These are phyloP conservation scores for Candida sojae DNA, from an alignment of 1,139 yeast genomes.

Conservation along the genomic window DNA sequence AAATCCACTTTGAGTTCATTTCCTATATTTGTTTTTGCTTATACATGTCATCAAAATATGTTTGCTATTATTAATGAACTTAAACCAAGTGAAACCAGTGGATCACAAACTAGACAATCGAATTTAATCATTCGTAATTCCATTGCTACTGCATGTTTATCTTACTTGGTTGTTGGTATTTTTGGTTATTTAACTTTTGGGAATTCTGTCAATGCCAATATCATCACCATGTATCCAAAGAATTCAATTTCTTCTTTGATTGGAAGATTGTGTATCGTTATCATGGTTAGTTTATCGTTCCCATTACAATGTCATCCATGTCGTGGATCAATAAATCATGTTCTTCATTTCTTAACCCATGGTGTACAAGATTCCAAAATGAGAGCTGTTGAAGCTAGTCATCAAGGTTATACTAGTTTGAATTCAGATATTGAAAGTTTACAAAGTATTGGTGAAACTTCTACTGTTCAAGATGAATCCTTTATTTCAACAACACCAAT, in stretches of 20 bases:
- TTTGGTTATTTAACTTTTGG: constrained; percentile 91
- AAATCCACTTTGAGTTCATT: constrained; percentile 51
- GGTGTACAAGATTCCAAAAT: constrained; percentile 24
- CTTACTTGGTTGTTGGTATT: constrained; percentile 73
- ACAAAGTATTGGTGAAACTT: constrained; percentile 13
- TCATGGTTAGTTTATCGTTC: constrained; percentile 67
- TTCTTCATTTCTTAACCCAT: constrained; percentile 50
- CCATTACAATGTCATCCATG: constrained; percentile 83
- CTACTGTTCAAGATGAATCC: constrained; percentile 29
- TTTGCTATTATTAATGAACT: constrained; percentile 84
- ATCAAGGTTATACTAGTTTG: constrained; percentile 19
- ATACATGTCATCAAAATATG: constrained; percentile 93
- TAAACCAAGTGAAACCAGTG: constrained; percentile 28
- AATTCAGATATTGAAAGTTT: constrained; percentile 24
- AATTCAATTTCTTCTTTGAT: constrained; percentile 57
- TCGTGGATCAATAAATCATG: constrained; percentile 70
- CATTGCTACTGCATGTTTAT: constrained; percentile 59
- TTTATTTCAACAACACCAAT: constrained; percentile 49
- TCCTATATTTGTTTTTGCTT: constrained; percentile 93
- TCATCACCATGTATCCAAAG: constrained; percentile 69
- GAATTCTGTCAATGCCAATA: constrained; percentile 63
- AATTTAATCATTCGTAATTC: constrained; percentile 57
- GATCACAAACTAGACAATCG: constrained; percentile 54
- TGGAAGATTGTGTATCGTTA: constrained; percentile 70
- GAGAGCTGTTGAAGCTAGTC: constrained; percentile 8